Percentiles rank a stretch among this genome's conserved stretches.
These are phyloP conservation scores for Vigna mungo DNA, from an alignment of 306 rosid genomes.

Conservation along the genomic window DNA sequence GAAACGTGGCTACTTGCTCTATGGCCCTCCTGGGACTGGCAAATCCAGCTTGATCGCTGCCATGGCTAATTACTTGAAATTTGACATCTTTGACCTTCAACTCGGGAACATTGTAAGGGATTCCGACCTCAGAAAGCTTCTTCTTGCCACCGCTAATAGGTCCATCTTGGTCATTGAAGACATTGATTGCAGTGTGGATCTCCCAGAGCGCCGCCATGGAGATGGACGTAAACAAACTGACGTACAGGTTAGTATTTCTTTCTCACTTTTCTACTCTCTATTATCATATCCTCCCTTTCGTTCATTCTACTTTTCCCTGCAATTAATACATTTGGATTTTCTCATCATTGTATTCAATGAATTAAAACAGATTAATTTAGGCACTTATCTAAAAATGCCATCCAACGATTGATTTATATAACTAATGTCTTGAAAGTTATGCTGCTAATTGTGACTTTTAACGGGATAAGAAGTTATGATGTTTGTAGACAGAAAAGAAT, in stretches of 20 bases:
- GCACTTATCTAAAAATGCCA: too few relatives aligned
- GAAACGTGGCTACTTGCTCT: slow-evolving; percentile 87
- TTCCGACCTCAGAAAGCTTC: slow-evolving; percentile 74
- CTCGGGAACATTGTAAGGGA: slow-evolving; percentile 66
- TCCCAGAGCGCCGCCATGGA: slow-evolving; percentile 64
- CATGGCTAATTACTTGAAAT: slow-evolving; percentile 86
- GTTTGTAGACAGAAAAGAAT: too few relatives aligned
- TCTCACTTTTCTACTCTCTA: background rate
- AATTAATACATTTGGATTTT: background rate
- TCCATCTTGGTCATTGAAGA: slow-evolving; percentile 93
- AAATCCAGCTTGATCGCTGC: slow-evolving; percentile 94
- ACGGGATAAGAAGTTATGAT: too few relatives aligned
- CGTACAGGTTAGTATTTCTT: slow-evolving; percentile 49
- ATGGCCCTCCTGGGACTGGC: slow-evolving; percentile 94
- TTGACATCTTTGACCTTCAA: slow-evolving; percentile 85
- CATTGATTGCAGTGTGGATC: slow-evolving; percentile 81
- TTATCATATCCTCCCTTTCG: background rate
- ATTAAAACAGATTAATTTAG: too few relatives aligned
- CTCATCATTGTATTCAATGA: too few relatives aligned
- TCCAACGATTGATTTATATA: too few relatives aligned
- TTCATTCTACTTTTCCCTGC: background rate
- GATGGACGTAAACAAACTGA: slow-evolving; percentile 57
- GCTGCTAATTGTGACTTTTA: too few relatives aligned
- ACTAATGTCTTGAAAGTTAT: too few relatives aligned
- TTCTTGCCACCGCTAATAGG: slow-evolving; percentile 73